These are phyloP conservation scores for Zymoseptoria passerinii DNA, from an alignment of 2,329 filamentous ascomycete genomes.

Conservation along the genomic window DNA sequence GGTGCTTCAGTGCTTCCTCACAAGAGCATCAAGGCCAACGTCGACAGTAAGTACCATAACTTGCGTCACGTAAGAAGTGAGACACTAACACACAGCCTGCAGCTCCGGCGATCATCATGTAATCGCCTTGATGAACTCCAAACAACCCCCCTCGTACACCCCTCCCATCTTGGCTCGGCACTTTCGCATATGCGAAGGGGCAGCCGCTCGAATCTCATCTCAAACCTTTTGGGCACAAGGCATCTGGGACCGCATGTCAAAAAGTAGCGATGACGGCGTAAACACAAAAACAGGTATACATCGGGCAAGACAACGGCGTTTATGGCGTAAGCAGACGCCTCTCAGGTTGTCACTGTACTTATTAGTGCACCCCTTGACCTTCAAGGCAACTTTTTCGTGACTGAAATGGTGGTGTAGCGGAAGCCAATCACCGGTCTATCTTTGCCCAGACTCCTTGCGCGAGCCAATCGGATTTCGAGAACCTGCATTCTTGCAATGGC, in stretches of 20 bases:
- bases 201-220: background rate
- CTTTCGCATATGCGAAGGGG: background rate
- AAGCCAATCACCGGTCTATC: background rate
- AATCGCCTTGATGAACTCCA: conserved; percentile 3
- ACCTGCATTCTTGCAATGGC: background rate
- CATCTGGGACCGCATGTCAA: background rate
- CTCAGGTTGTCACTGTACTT: background rate
- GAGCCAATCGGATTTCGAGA: background rate
- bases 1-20: conserved; percentile 81
- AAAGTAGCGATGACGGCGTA: background rate
- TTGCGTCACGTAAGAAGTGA: background rate
- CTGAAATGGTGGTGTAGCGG: background rate
- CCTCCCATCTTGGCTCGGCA: background rate
- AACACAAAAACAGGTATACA: background rate
- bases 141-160: background rate
- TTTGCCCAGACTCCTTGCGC: background rate
- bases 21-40: conserved; percentile 98
- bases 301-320: background rate
- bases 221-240: background rate
- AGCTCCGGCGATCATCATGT: conserved; percentile 22
- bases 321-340: conserved; percentile 1
- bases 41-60: conserved; percentile 56
- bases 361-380: background rate
- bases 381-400: background rate
- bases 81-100: conserved; percentile 5